Evolutionary conservation across 371 early-diverging fungal genomes (phyloP).

Genomic region (Mortierella polycephala): DNA sequence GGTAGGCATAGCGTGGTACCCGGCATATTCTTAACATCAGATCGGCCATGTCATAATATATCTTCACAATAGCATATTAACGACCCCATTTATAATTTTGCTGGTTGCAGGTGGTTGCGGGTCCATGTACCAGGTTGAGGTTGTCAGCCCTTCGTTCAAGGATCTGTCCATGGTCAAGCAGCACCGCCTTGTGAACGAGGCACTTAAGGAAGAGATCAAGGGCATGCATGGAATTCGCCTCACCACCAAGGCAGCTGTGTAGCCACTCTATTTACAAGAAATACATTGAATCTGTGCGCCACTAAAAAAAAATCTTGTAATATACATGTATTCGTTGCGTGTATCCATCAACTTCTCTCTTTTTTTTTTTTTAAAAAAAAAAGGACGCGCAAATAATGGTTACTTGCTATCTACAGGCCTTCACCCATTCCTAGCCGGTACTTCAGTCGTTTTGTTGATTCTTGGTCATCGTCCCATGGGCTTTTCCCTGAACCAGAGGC

Average conservation of each 20-base stretch:
- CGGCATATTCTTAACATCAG: not conserved
- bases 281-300: too few species aligned
- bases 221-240: conserved; percentile 90
- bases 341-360: not conserved
- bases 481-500: conserved; percentile 1
- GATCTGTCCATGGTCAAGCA: conserved; percentile 85
- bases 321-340: not conserved
- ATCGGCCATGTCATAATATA: not conserved
- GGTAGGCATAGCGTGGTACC: conserved; percentile 57
- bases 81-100: too few species aligned
- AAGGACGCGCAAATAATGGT: too few species aligned
- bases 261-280: not conserved
- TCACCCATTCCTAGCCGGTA: conserved; percentile 19
- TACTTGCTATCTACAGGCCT: conserved; percentile 3
- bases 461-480: conserved; percentile 31
- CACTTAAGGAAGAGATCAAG: conserved; percentile 90
- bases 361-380: not conserved
- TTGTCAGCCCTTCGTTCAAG: conserved; percentile 81
- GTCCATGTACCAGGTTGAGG: conserved; percentile 91
- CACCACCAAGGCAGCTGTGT: conserved; percentile 48
- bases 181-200: conserved; percentile 88
- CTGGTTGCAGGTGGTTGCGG: conserved; percentile 86
- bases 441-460: conserved; percentile 13
- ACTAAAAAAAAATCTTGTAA: too few species aligned
- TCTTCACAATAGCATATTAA: too few species aligned